phyloP scores from a whole-genome alignment of 1,284 basidiomycete species.

The Cutaneotrichosporon cutaneum region DNA sequence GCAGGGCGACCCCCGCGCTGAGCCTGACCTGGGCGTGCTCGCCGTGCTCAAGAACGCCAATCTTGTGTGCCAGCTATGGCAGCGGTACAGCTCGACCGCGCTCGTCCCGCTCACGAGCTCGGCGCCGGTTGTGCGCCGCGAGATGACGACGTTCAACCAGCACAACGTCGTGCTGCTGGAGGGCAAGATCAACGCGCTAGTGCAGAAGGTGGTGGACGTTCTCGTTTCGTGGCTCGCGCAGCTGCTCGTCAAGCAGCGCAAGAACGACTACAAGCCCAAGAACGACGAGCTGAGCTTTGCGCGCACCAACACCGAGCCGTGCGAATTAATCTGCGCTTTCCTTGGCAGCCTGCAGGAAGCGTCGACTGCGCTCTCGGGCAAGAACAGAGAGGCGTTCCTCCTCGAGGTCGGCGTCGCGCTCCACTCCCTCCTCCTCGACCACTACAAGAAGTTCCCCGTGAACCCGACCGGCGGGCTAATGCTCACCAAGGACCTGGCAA shows the following conservation, averaged over 20 bases:
- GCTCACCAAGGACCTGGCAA: constrained; percentile 95
- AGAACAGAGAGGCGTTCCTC: constrained; percentile 87
- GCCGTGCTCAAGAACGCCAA: constrained; percentile 73
- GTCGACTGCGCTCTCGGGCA: constrained; percentile 76
- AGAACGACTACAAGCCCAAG: constrained; percentile 92
- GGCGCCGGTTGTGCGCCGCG: constrained; percentile 82
- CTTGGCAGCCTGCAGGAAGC: constrained; percentile 76
- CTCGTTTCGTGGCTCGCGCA: constrained; percentile 64
- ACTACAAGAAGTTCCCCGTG: constrained; percentile 93
- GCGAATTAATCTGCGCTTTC: constrained; percentile 79
- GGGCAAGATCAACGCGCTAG: constrained; percentile 74
- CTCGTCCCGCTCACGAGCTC: constrained; percentile 82
- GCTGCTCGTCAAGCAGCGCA: constrained; percentile 85
- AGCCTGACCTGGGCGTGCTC: constrained; percentile 75
- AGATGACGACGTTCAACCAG: constrained; percentile 92
- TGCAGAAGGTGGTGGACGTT: constrained; percentile 85
- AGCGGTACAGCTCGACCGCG: constrained; percentile 90
- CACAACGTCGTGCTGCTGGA: constrained; percentile 86
- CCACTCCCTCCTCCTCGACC: constrained; percentile 91
- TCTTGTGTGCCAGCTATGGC: constrained; percentile 92
- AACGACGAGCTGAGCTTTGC: constrained; percentile 95
- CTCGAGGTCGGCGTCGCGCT: constrained; percentile 93
- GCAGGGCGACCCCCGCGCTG: constrained; percentile 68
- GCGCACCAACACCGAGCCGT: constrained; percentile 92
- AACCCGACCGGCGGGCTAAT: constrained; percentile 95